phyloP scores from a whole-genome alignment of 768 basidiomycete genomes.

The Boletus reticulatus region DNA sequence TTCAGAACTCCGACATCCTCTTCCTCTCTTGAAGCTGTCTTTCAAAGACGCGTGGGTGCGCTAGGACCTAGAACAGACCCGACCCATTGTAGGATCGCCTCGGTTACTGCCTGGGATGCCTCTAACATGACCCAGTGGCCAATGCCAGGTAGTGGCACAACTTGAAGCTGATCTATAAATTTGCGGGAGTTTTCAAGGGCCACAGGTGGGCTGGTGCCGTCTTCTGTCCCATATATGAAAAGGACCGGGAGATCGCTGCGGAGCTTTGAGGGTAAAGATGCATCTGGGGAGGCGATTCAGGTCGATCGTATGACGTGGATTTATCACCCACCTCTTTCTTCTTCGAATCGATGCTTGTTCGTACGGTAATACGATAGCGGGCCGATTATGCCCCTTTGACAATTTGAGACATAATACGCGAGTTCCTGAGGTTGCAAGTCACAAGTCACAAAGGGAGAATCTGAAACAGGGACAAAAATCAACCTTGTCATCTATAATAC shows the following conservation, averaged over 20 bases:
- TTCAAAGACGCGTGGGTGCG: constrained; percentile 5
- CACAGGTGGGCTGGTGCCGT: constrained; percentile 43
- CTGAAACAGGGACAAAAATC: not conserved
- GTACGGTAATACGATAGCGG: constrained; percentile 82
- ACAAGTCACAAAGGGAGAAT: not conserved
- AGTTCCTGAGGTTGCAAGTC: constrained; percentile 46
- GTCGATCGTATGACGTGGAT: not conserved
- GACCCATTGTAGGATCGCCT: constrained; percentile 48
- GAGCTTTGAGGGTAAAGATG: constrained; percentile 42
- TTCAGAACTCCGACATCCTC: not conserved
- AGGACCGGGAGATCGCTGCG: constrained; percentile 54
- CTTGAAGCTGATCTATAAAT: constrained; percentile 49
- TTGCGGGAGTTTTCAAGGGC: constrained; percentile 45
- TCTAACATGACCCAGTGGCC: constrained; percentile 76
- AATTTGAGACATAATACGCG: constrained; percentile 46
- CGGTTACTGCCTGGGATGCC: constrained; percentile 52
- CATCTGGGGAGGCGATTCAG: constrained; percentile 32
- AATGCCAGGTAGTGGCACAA: constrained; percentile 49
- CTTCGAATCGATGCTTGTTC: constrained; percentile 55
- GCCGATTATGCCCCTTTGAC: constrained; percentile 55
- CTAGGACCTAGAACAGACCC: constrained; percentile 9
- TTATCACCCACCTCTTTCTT: constrained; percentile 45
- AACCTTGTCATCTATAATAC: constrained; percentile 22
- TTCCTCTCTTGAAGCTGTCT: not conserved
- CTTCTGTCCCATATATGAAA: constrained; percentile 57